These are phyloP conservation scores for Aureobasidium sp. DNA, from an alignment of 2,329 filamentous ascomycete genomes.

Conservation along the genomic window DNA sequence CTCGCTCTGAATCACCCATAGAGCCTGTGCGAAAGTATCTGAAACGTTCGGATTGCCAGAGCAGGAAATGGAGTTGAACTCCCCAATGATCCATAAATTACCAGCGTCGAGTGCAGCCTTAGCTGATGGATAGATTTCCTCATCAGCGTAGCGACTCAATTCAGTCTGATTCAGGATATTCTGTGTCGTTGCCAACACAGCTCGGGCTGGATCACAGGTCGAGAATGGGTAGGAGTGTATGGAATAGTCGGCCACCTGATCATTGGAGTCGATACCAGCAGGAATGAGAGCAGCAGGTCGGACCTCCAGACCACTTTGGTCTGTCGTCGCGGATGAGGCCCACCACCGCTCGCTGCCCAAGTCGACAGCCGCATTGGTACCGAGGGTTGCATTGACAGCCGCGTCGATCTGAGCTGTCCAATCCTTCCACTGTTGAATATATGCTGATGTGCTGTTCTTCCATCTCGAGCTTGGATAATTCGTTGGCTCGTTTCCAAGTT, in stretches of 20 bases:
- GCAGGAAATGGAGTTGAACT: slow-evolving; percentile 36
- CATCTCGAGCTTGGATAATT: slow-evolving; percentile 22
- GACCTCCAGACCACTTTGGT: slow-evolving; percentile 22
- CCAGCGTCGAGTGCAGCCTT: slow-evolving; percentile 22
- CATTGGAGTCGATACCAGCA: slow-evolving; percentile 20
- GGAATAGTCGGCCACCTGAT: slow-evolving; percentile 23
- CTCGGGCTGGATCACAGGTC: slow-evolving; percentile 23
- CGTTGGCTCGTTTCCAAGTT: slow-evolving; percentile 26
- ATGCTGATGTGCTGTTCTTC: slow-evolving; percentile 21
- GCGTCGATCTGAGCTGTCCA: slow-evolving; percentile 23
- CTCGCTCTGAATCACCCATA: slow-evolving; percentile 34
- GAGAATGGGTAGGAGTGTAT: slow-evolving; percentile 26
- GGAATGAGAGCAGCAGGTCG: slow-evolving; percentile 24
- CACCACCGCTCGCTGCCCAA: slow-evolving; percentile 21
- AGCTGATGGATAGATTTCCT: slow-evolving; percentile 24
- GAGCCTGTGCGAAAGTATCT: slow-evolving; percentile 34
- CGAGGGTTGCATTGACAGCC: slow-evolving; percentile 18
- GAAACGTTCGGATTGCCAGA: slow-evolving; percentile 33
- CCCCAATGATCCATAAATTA: slow-evolving; percentile 29
- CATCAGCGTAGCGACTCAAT: slow-evolving; percentile 21
- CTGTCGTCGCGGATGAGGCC: slow-evolving; percentile 25
- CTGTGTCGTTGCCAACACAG: slow-evolving; percentile 20
- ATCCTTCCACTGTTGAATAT: slow-evolving; percentile 25
- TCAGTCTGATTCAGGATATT: slow-evolving; percentile 26
- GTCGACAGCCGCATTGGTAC: background rate